phyloP scores from a whole-genome alignment of 257 asterid species.

The Lantana camara region DNA sequence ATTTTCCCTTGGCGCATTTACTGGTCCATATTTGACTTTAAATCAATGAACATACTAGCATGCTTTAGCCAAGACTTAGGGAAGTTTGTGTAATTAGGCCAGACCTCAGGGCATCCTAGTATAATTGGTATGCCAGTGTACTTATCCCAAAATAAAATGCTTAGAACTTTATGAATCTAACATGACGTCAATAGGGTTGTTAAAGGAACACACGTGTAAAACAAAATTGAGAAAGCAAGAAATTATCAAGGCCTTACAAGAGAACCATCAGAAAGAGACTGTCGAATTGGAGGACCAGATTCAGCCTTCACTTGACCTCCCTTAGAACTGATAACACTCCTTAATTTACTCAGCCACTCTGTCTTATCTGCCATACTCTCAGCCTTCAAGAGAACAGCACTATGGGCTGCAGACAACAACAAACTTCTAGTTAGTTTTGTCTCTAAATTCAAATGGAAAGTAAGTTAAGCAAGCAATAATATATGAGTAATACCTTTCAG shows the following conservation, averaged over 20 bases:
- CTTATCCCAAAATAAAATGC: neutral
- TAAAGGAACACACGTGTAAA: neutral
- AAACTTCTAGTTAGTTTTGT: slow-evolving; percentile 6
- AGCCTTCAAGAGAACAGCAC: slow-evolving; percentile 73
- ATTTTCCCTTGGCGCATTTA: too few species aligned
- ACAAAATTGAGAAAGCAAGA: slow-evolving; percentile 1
- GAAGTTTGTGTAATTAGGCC: too few species aligned
- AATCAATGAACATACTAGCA: too few species aligned
- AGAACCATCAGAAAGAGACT: slow-evolving; percentile 76
- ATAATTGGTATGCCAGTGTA: too few species aligned
- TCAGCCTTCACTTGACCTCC: slow-evolving; percentile 82
- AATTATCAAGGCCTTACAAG: slow-evolving; percentile 54
- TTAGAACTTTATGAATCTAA: neutral
- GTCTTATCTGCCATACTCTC: slow-evolving; percentile 66
- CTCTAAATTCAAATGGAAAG: neutral
- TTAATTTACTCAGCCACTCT: slow-evolving; percentile 66
- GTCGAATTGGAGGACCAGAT: slow-evolving; percentile 57
- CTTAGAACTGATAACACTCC: slow-evolving; percentile 63
- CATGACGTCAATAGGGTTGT: too few species aligned
- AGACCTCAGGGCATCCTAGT: too few species aligned
- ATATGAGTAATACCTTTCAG: slow-evolving; percentile 51
- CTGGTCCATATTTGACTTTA: too few species aligned
- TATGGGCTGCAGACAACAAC: slow-evolving; percentile 59
- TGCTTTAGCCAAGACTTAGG: too few species aligned
- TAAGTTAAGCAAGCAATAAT: slow-evolving; percentile 2